Evolutionary conservation across 2,329 filamentous ascomycete genomes (phyloP), one percentile per base, ranked within the genome.

Genomic region (Arthrobotrys sphaeroides): DNA sequence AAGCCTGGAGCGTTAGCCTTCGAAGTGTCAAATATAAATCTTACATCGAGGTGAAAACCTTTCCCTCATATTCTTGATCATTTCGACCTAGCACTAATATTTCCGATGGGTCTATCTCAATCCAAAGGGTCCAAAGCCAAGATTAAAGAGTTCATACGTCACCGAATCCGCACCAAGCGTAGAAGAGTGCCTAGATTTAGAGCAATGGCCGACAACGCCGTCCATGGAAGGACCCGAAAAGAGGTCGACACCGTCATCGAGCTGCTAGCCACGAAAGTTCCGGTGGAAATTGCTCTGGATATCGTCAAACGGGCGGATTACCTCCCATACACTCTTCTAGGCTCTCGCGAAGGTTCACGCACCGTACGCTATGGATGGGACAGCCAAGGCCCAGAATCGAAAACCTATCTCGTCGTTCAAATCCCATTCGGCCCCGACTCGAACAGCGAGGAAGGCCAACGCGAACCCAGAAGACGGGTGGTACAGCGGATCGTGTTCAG

Each of bases 291-390:
- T 2, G 53, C 18, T 16, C 31, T 61, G 9, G 40, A 49, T 10
- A 73, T 73, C n/a, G 5, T 73, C 24, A 59, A 73, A 18, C 16
- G 10, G 4, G 67, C 59, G 5, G 33, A 59, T 12, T 73, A 73
- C 16, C 16, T 20, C 38, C 59, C 60, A 3, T 26, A 28, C 28
- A 20, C 45, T 1, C 38, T 64, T 9, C 18, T 73, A 45, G 67
- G 28, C 5, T 49, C 16, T 10, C 26, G 47, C 1, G 2, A 3
- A 18, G 49, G 16, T 1, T 7, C 13, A 43, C 9, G 3, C 10
- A 12, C 5, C 1, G 22, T 7, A 22, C 7, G 20, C 31, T 20
- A 36, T 16, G 1, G 5, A 1, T 43, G n/a, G n/a, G n/a, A 43
- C 10, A 7, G 16, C 3, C 18, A 31, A 5, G 28, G 49, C n/a